Evolutionary conservation across 2,329 filamentous ascomycete species (phyloP), one percentile per base, ranked within the genome.

Genomic region (Penicillium polonicum): DNA sequence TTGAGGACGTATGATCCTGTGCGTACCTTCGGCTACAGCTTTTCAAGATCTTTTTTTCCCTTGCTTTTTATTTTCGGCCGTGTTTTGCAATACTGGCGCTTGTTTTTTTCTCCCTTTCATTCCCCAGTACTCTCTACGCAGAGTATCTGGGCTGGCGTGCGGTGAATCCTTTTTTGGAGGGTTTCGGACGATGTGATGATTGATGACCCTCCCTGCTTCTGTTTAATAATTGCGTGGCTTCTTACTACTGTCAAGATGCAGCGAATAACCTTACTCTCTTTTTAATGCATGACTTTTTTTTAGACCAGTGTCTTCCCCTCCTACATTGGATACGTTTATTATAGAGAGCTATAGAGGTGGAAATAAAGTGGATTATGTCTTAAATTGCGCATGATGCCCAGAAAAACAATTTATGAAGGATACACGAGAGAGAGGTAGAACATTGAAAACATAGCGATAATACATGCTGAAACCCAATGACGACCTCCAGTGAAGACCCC

Each of bases 1-100:
- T 78, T 50, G 68, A 74, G 17, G 66, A 71, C 4, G 46, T 63
- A 42, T 74, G 59, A 68, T 35, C 33, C 38, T 23, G 23, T 8
- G 33, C 12, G 21, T 45, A n/a, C 21, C 5, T 46, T 36, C 12
- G 21, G 15, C 12, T 10, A 36, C 27, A 19, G 8, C n/a, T 8
- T n/a, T 19, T 7, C 4, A 25, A 19, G 5, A 17, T 38, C 7
- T 7, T 36, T 5, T 13, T 45, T 45, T 2, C 5, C 12, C 31
- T 43, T 38, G 21, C 36, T 23, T 33, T 43, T 29, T 29, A 25
- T 33, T 31, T 46, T 33, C 29, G 27, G 21, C 12, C 19, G 9
- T 2, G 23, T 9, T 29, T 52, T 43, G 19, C 39, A 49, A 25
- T n/a, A 43, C 49, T 41, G 33, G 48, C 41, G 45, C 29, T 42